Conservation (phyloP, 1,284 basidiomycete genomes). For the Malassezia sympodialis region DNA sequence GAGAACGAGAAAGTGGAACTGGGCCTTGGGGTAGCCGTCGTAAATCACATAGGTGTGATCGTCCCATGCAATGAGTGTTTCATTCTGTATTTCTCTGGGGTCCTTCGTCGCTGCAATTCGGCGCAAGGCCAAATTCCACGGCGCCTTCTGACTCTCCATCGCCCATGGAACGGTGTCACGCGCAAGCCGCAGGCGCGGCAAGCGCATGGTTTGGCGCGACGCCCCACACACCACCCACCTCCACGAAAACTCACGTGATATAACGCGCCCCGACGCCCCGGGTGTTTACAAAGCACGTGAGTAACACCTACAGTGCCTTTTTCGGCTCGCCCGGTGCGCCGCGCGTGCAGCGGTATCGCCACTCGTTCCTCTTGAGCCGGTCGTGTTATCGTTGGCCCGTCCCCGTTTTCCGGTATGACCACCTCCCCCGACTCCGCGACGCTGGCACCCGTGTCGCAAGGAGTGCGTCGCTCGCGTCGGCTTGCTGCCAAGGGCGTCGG, state of each 20-base stretch:
- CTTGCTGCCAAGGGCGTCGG: background rate
- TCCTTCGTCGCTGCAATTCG: background rate
- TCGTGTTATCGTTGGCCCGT: background rate
- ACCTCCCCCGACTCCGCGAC: background rate
- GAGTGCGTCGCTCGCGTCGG: constrained; percentile 5
- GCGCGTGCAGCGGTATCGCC: background rate
- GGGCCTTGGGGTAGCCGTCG: constrained; percentile 67
- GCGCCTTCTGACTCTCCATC: background rate
- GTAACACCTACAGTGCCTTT: background rate
- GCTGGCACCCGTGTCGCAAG: background rate
- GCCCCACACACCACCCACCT: too few species aligned
- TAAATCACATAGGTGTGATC: constrained; percentile 63
- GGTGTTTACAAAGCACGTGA: background rate
- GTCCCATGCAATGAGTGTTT: constrained; percentile 57
- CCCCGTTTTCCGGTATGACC: background rate
- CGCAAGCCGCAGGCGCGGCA: constrained; percentile 3
- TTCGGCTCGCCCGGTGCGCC: background rate
- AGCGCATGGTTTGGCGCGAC: background rate
- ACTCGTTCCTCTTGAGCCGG: background rate
- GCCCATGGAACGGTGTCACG: constrained; percentile 11
- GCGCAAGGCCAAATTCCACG: constrained; percentile 2
- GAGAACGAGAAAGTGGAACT: constrained; percentile 3
- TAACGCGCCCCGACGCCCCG: background rate
- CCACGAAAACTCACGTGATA: constrained; percentile 2
- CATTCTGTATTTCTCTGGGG: constrained; percentile 40